Evolutionary conservation across 2,329 filamentous ascomycete species (phyloP).

Genomic region (Trichoderma citrinoviride): DNA sequence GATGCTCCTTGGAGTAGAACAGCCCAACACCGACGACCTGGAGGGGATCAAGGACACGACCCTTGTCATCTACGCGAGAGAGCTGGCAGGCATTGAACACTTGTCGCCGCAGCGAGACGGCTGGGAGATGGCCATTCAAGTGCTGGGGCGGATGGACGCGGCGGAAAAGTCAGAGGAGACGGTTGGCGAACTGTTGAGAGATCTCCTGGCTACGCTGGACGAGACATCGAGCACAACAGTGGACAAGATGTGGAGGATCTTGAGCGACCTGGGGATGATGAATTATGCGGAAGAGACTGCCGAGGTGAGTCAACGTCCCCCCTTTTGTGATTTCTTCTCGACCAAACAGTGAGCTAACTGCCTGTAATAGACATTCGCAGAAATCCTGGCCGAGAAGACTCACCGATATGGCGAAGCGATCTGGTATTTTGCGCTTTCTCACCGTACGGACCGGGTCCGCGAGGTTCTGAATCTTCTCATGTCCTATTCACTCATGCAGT

Average conservation of each 20-base stretch:
- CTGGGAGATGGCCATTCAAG: constrained; percentile 85
- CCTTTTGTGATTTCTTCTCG: neutral
- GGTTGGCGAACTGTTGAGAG: constrained; percentile 68
- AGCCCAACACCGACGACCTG: constrained; percentile 55
- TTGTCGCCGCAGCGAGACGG: constrained; percentile 59
- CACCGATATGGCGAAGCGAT: constrained; percentile 82
- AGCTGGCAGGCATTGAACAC: constrained; percentile 56
- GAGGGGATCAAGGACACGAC: constrained; percentile 76
- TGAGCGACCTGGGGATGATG: constrained; percentile 74
- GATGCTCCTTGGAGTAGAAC: constrained; percentile 71
- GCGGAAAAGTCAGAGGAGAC: constrained; percentile 66
- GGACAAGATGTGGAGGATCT: constrained; percentile 76
- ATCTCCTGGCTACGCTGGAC: constrained; percentile 59
- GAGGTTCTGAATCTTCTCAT: constrained; percentile 84
- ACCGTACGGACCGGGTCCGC: constrained; percentile 73
- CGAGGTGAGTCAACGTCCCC: constrained; percentile 59
- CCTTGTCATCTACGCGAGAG: constrained; percentile 71
- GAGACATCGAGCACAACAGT: constrained; percentile 69
- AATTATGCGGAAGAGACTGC: constrained; percentile 77
- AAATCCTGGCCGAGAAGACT: constrained; percentile 68
- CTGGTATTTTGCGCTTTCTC: constrained; percentile 86
- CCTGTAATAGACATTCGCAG: constrained; percentile 72
- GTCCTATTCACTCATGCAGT: constrained; percentile 82
- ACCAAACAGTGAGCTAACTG: neutral
- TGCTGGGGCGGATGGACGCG: constrained; percentile 79